Percentiles rank a stretch among this genome's conserved stretches.
Evolutionary conservation across 2,329 filamentous ascomycete genomes (phyloP).

Genomic region (Aspergillus intermedius): DNA sequence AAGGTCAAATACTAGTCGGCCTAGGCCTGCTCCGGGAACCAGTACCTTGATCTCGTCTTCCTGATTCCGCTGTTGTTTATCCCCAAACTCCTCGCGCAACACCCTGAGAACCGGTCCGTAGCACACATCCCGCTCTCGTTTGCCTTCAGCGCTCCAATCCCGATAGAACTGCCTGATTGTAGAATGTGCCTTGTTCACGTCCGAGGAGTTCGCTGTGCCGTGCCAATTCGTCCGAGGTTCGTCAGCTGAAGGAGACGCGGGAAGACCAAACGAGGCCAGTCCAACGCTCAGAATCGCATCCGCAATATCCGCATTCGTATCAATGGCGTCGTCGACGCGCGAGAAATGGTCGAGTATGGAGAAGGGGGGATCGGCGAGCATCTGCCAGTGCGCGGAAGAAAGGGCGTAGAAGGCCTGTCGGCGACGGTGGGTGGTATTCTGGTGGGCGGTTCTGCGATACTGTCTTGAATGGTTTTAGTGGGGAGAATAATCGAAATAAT

Average conservation of each 20-base stretch:
- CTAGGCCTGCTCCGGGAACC: slow-evolving; percentile 83
- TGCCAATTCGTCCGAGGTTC: slow-evolving; percentile 56
- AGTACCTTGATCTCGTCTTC: slow-evolving; percentile 58
- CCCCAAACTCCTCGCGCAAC: slow-evolving; percentile 47
- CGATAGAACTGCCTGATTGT: slow-evolving; percentile 91
- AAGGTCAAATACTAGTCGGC: slow-evolving; percentile 82
- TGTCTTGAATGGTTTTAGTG: slow-evolving; percentile 48
- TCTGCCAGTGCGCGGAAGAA: slow-evolving; percentile 72
- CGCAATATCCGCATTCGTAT: slow-evolving; percentile 76
- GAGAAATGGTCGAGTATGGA: slow-evolving; percentile 72
- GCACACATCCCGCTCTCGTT: slow-evolving; percentile 65
- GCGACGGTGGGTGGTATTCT: slow-evolving; percentile 83
- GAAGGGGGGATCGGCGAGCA: slow-evolving; percentile 76
- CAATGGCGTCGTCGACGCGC: slow-evolving; percentile 78
- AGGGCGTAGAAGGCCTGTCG: slow-evolving; percentile 91
- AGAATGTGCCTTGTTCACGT: slow-evolving; percentile 86
- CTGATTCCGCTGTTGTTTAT: slow-evolving; percentile 25
- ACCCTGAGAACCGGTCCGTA: slow-evolving; percentile 67
- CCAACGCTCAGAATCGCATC: slow-evolving; percentile 68
- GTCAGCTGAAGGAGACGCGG: slow-evolving; percentile 29
- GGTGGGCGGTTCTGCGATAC: slow-evolving; percentile 78
- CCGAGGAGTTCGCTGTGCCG: slow-evolving; percentile 61
- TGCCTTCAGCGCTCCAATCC: slow-evolving; percentile 82
- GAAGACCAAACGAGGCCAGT: slow-evolving; percentile 59
- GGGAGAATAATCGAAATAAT: neutral